Conservation (phyloP, 2,329 filamentous ascomycete species). For the Diaporthe sp. region DNA sequence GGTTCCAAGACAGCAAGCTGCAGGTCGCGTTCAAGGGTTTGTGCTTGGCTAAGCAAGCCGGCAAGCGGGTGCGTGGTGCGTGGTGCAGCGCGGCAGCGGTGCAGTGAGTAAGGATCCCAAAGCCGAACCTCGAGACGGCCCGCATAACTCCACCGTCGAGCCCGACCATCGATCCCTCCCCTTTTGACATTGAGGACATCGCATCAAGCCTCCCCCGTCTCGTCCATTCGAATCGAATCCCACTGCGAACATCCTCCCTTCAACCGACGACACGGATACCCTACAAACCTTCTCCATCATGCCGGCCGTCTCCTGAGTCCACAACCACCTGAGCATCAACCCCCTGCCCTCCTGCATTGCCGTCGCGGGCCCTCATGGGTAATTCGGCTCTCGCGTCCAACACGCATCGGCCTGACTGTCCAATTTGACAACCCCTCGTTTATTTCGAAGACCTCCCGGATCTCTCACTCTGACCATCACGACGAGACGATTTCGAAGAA, state of each 20-base stretch:
- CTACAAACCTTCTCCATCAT: slow-evolving; percentile 23
- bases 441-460: background rate
- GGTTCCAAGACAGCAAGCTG: slow-evolving; percentile 20
- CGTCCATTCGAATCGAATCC: slow-evolving; percentile 21
- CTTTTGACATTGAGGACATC: slow-evolving; percentile 40
- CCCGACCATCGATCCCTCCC: slow-evolving; percentile 35
- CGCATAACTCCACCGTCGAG: slow-evolving; percentile 36
- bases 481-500: slow-evolving; percentile 6
- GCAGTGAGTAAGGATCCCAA: slow-evolving; percentile 22
- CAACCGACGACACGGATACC: background rate
- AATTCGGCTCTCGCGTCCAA: slow-evolving; percentile 37
- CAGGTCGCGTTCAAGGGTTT: slow-evolving; percentile 20
- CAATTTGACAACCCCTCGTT: slow-evolving; percentile 1
- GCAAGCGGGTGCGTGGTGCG: slow-evolving; percentile 8
- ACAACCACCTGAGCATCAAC: slow-evolving; percentile 14
- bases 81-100: background rate
- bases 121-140: slow-evolving; percentile 40
- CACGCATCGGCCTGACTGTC: slow-evolving; percentile 39
- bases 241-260: background rate
- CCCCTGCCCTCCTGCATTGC: background rate
- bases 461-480: background rate
- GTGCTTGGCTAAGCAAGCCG: slow-evolving; percentile 28
- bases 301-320: slow-evolving; percentile 32
- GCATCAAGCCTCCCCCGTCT: slow-evolving; percentile 9
- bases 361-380: slow-evolving; percentile 40